phyloP scores from a whole-genome alignment of 345 rosid genomes.

The Anastatica hierochuntica region DNA sequence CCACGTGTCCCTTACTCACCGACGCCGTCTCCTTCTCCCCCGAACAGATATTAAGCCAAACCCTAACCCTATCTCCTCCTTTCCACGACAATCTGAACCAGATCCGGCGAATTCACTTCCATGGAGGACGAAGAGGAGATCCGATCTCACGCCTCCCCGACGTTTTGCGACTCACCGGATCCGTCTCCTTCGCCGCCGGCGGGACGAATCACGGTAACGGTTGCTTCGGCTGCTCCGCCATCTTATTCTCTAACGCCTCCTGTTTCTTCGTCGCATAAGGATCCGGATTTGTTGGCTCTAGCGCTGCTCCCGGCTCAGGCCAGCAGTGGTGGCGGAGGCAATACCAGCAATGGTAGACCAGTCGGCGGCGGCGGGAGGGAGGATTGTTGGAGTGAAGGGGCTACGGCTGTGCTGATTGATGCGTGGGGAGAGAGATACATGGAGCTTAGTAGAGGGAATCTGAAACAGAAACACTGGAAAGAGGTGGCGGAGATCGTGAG shows the following conservation, averaged over 20 bases:
- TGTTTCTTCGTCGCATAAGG: conserved; percentile 16
- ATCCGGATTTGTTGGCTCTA: conserved; percentile 27
- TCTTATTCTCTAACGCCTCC: conserved; percentile 24
- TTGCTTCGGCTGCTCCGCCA: conserved; percentile 31
- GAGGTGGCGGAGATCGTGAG: conserved; percentile 92
- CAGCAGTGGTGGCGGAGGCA: conserved; percentile 15
- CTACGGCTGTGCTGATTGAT: conserved; percentile 72
- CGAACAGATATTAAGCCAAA: conserved; percentile 13
- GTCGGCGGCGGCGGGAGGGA: conserved; percentile 64
- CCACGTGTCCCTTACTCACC: conserved; percentile 52
- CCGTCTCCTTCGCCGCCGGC: conserved; percentile 27
- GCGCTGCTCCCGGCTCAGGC: conserved; percentile 33
- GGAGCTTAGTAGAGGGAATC: conserved; percentile 87
- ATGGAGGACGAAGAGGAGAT: conserved; percentile 61
- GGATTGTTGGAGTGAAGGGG: conserved; percentile 94
- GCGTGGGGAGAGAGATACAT: conserved; percentile 92
- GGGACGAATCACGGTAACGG: conserved; percentile 42
- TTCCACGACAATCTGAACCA: conserved; percentile 13
- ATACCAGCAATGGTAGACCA: conserved; percentile 23
- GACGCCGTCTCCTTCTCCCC: conserved; percentile 43
- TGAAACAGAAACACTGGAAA: conserved; percentile 95
- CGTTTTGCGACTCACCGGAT: conserved; percentile 25
- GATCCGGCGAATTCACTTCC: conserved; percentile 15
- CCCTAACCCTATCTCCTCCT: conserved; percentile 22
- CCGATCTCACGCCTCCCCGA: conserved; percentile 34